These are phyloP conservation scores for Prunus mongolica DNA, from an alignment of 306 rosid genomes.

Conservation along the genomic window DNA sequence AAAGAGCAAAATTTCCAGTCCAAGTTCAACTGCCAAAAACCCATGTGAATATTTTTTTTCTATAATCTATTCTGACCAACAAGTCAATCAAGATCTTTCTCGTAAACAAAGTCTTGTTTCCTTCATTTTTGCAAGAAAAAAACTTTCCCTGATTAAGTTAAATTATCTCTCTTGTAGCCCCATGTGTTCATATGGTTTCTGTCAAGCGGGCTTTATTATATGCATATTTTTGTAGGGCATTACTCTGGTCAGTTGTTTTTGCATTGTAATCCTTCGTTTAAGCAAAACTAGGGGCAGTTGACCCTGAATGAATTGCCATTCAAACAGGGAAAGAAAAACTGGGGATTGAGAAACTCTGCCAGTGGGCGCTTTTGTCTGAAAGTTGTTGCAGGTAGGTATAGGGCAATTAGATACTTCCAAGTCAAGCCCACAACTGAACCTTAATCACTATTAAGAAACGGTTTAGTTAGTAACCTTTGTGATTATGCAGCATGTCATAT, in stretches of 20 bases:
- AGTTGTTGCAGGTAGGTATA: neutral
- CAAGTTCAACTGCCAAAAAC: slow-evolving; percentile 17
- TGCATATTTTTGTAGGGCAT: neutral
- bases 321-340: slow-evolving; percentile 7
- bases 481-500: neutral
- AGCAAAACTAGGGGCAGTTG: slow-evolving; percentile 56
- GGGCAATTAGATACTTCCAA: neutral
- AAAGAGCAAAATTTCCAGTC: slow-evolving; percentile 11
- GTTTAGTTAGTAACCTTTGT: neutral
- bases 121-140: slow-evolving; percentile 18
- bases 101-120: slow-evolving; percentile 23
- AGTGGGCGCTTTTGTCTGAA: slow-evolving; percentile 32
- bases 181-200: slow-evolving; percentile 1
- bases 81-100: neutral
- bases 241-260: neutral
- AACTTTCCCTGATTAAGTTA: slow-evolving; percentile 6
- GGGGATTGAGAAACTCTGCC: neutral
- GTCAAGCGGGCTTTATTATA: slow-evolving; percentile 10
- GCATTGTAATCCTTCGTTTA: neutral
- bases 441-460: neutral
- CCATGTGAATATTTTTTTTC: slow-evolving; percentile 3
- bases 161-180: neutral
- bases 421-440: neutral
- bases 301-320: neutral
- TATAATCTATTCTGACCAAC: neutral